Conservation (phyloP, 768 basidiomycete genomes). For the Lyophyllum decastes region DNA sequence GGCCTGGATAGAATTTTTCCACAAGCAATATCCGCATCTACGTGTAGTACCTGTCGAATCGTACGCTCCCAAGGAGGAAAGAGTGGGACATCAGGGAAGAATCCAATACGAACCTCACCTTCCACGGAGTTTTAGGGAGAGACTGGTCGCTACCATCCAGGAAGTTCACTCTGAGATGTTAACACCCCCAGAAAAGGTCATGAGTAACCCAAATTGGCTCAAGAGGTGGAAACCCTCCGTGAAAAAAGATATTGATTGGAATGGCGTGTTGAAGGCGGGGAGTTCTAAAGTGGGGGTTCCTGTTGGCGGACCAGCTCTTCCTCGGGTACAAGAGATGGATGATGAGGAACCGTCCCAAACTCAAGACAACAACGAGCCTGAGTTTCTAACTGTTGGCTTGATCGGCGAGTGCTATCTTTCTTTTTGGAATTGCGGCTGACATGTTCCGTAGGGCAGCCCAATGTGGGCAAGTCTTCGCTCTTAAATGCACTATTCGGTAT, state of each 20-base stretch:
- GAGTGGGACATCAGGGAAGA: slow-evolving; percentile 44
- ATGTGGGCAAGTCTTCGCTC: slow-evolving; percentile 92
- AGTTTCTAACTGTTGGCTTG: slow-evolving; percentile 76
- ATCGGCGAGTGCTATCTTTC: slow-evolving; percentile 51
- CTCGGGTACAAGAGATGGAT: slow-evolving; percentile 22
- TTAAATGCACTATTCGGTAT: slow-evolving; percentile 89
- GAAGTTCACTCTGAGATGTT: slow-evolving; percentile 68
- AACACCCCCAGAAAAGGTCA: slow-evolving; percentile 63
- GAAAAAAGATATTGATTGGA: slow-evolving; percentile 74
- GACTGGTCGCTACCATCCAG: slow-evolving; percentile 65
- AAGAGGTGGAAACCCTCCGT: slow-evolving; percentile 68
- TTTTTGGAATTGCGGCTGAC: neutral
- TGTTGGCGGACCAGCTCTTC: slow-evolving; percentile 44
- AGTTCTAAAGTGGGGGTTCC: slow-evolving; percentile 44
- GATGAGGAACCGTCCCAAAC: slow-evolving; percentile 26
- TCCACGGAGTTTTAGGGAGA: slow-evolving; percentile 61
- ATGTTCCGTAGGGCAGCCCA: slow-evolving; percentile 73
- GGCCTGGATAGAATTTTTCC: slow-evolving; percentile 68
- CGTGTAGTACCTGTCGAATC: slow-evolving; percentile 78
- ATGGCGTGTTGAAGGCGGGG: slow-evolving; percentile 48
- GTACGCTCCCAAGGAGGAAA: slow-evolving; percentile 56
- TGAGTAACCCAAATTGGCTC: slow-evolving; percentile 46
- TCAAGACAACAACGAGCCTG: slow-evolving; percentile 41
- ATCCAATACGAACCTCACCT: slow-evolving; percentile 64
- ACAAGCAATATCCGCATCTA: slow-evolving; percentile 49